phyloP scores from a whole-genome alignment of 257 asterid species.

The Apocynum venetum region DNA sequence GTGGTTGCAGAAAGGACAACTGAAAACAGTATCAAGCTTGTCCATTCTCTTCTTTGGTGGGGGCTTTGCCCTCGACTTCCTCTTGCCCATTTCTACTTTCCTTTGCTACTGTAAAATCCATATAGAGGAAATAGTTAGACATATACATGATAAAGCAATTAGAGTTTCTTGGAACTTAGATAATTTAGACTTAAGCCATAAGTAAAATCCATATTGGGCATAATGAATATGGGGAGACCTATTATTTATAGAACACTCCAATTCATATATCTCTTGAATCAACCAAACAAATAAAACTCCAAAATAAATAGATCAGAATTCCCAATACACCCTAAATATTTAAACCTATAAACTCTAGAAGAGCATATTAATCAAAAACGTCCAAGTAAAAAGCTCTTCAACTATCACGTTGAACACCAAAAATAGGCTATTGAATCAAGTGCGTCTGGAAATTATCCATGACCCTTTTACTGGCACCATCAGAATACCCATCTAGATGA shows the following conservation, averaged over 20 bases:
- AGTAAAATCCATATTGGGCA: not conserved
- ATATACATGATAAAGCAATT: not conserved
- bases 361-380: not conserved
- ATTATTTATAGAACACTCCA: not conserved
- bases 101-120: not conserved
- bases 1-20: slow-evolving; percentile 95
- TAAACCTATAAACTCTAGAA: not conserved
- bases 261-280: not conserved
- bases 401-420: not conserved
- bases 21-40: slow-evolving; percentile 93
- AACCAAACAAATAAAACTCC: not conserved
- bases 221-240: not conserved
- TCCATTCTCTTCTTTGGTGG: slow-evolving; percentile 88
- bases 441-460: not conserved
- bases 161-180: not conserved
- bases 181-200: not conserved
- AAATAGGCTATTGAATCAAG: not conserved
- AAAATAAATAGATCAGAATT: not conserved
- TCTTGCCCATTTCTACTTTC: slow-evolving; percentile 69
- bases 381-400: not conserved
- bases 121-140: not conserved
- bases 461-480: too few relatives aligned
- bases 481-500: not conserved
- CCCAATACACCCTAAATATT: not conserved
- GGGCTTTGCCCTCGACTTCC: slow-evolving; percentile 94